A percentile compares a stretch with the other conserved stretches of the same genome.
Evolutionary conservation across 371 early-diverging fungal genomes (phyloP).

Genomic region (Gilbertella persicaria): DNA sequence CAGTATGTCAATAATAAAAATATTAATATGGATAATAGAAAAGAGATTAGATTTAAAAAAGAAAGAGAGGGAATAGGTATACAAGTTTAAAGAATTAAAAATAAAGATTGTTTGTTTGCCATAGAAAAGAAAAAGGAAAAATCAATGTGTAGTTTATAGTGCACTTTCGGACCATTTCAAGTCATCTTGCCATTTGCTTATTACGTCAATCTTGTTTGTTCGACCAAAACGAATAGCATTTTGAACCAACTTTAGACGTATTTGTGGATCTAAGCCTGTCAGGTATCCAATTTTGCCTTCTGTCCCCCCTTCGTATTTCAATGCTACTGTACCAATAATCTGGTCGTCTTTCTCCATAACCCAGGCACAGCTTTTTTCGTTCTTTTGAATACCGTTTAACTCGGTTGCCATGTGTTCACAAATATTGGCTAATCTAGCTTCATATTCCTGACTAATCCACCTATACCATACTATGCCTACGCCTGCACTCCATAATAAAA

Average conservation of each 20-base stretch:
- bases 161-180: constrained; percentile 30
- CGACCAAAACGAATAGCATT: constrained; percentile 43
- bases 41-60: not conserved
- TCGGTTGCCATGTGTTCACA: constrained; percentile 5
- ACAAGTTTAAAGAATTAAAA: not conserved
- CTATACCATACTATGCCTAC: constrained; percentile 34
- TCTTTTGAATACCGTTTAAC: constrained; percentile 6
- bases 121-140: not conserved
- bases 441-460: constrained; percentile 19
- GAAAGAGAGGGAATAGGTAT: not conserved
- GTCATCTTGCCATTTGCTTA: constrained; percentile 34
- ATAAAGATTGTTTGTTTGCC: constrained; percentile 8
- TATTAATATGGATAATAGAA: not conserved
- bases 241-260: constrained; percentile 35
- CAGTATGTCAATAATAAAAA: too few species aligned
- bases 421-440: not conserved
- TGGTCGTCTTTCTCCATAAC: constrained; percentile 27
- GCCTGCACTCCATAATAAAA: constrained; percentile 38
- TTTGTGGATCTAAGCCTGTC: constrained; percentile 30
- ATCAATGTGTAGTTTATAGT: constrained; percentile 17
- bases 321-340: constrained; percentile 32
- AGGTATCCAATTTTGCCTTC: constrained; percentile 43
- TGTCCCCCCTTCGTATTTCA: constrained; percentile 24
- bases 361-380: constrained; percentile 36
- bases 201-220: constrained; percentile 38